Evolutionary conservation across 2,329 filamentous ascomycete genomes (phyloP), one percentile per base, ranked within the genome.

Genomic region (Hyphodiscus sp.): DNA sequence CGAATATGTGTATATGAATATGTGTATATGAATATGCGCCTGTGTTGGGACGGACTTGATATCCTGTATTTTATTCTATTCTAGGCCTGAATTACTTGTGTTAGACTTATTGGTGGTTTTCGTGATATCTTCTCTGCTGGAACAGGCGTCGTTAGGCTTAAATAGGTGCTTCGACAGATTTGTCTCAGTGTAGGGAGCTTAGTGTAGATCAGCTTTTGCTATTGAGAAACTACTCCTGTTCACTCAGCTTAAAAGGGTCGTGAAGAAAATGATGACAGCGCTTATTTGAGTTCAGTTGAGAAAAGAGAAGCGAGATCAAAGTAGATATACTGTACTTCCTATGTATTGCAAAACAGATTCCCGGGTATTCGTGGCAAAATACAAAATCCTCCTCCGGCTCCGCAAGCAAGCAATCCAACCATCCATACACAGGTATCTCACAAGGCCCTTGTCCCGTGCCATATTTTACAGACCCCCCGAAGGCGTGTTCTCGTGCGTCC

Each of bases 121-220:
- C 8, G 8, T 26, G 23, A 26, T 4, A 26, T 3, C 23, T 26
- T 26, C 8, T n/a, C n/a, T n/a, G n/a, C n/a, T 4, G 23, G 8
- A 26, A 26, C 23, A 26, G 8, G 23, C 23, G 8, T 26, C 23
- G 8, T 26, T 8, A 26, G 3, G 3, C 23, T 8, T 8, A 26
- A 26, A 26, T 8, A 26, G 8, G 23, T 8, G 8, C 3, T 26
- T 26, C 8, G 23, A 3, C 23, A 26, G 8, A 26, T 47, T 38
- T 20, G 30, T 49, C 47, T 26, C 26, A 42, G 47, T 49, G 47
- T 33, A 49, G 23, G 47, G 47, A 26, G 47, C 42, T 20, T 19
- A 26, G 42, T 20, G 38, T 26, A 49, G 20, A 49, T 19, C 47
- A 16, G 41, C 88, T 87, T 87, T 88, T 89, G 85, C 85, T 88